Conservation (phyloP, 2,329 filamentous ascomycete species). For the Dactylellina sp. region DNA sequence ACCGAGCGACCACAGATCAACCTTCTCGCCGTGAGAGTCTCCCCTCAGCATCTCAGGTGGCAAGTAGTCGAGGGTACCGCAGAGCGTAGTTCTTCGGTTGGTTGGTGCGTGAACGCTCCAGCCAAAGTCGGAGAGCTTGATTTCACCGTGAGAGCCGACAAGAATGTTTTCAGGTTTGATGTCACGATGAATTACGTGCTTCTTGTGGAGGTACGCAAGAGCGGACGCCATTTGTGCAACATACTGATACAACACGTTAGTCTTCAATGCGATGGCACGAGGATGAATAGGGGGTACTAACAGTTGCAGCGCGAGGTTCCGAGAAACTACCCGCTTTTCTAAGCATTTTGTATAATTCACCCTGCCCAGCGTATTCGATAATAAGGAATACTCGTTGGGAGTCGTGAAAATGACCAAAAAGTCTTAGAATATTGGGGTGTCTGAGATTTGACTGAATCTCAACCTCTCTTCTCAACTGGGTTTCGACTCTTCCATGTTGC, state of each 20-base stretch:
- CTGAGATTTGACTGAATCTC: conserved; percentile 89
- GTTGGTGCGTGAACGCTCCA: conserved; percentile 99
- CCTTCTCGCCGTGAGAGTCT: conserved; percentile 93
- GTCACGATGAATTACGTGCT: conserved; percentile 96
- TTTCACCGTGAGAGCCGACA: conserved; percentile 94
- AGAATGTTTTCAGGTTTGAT: conserved; percentile 99
- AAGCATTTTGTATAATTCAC: conserved; percentile 88
- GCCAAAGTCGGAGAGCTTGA: conserved; percentile 98
- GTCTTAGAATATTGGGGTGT: conserved; percentile 84
- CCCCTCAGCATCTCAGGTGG: conserved; percentile 97
- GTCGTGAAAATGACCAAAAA: conserved; percentile 91
- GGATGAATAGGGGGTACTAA: conserved; percentile 32
- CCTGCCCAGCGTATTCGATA: conserved; percentile 85
- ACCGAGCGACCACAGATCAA: conserved; percentile 95
- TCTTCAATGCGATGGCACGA: background rate
- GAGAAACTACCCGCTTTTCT: conserved; percentile 82
- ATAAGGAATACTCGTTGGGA: conserved; percentile 88
- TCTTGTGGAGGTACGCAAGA: conserved; percentile 89
- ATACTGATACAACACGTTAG: conserved; percentile 68
- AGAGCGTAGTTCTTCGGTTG: conserved; percentile 92
- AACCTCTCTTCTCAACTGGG: conserved; percentile 87
- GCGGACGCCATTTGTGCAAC: conserved; percentile 92
- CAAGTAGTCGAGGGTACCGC: conserved; percentile 95
- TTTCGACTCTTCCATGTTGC: conserved; percentile 83
- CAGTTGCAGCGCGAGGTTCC: conserved; percentile 81